Base-by-base conservation (phyloP, 2,329 filamentous ascomycete genomes). In the Fusarium lateritium region DNA sequence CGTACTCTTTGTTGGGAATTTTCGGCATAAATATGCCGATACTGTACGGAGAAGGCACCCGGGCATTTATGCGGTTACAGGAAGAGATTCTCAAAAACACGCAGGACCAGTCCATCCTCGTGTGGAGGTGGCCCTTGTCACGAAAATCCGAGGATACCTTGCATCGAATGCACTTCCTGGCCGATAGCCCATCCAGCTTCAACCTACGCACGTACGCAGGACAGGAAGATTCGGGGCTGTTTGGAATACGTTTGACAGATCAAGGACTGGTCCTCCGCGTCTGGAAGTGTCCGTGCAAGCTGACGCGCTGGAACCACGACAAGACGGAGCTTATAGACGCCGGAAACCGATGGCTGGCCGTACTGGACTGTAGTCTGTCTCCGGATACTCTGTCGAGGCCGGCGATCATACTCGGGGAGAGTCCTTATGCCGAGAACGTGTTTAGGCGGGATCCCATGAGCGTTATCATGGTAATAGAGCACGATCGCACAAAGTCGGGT, bases 21-120 rank as follows among this genome's bases (percentile, higher is more conserved):
- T 80, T 79, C 24, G 73, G 67, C 34, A 71, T 81, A 6, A 76
- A 76, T 26, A 80, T 81, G 77, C 74, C 77, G 7, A 65, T 80
- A 22, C 64, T 80, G 1, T 81, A 79, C 19, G 79, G 79, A 2
- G 79, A 80, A 39, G 77, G 78, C n/a, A 50, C 26, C 31, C 74
- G 66, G 39, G 77, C 79, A 11, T 81, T 79, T 50, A 52, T 73
- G 8, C 71, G 79, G 24, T 63, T 81, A 3, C 78, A 80, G 56
- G 71, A 79, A 46, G 77, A 79, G 24, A 78, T 81, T 14, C 66
- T 81, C 39, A 76, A 75, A 56, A 62, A 51, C 17, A 72, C 77
- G 0, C 71, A 76, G 13, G 79, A 81, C 56, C 77, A 81, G 31
- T 78, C 75, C 7, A 65, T 81, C 3, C 78, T 82, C 13, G 75